Evolutionary conservation across 1,284 basidiomycete genomes (phyloP).

Genomic region (Sanghuangporus baumii): DNA sequence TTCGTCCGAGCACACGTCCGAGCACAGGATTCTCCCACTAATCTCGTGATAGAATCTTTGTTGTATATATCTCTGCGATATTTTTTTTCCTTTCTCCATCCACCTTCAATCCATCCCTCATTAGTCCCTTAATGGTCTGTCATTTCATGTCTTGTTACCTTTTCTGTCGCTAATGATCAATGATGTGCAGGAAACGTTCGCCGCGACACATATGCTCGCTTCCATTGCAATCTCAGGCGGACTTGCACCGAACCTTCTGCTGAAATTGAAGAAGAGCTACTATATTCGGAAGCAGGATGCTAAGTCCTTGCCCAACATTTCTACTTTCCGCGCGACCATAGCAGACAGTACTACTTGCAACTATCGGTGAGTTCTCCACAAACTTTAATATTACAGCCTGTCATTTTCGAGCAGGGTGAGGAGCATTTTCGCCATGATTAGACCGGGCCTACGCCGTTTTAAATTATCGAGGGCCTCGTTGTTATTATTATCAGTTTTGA

Average conservation of each 20-base stretch:
- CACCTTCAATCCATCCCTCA: not conserved
- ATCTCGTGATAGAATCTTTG: not conserved
- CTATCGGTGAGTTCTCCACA: too few species aligned
- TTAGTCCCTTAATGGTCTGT: not conserved
- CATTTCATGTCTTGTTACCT: not conserved
- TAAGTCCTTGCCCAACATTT: not conserved
- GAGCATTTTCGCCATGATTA: too few species aligned
- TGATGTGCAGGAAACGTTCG: too few species aligned
- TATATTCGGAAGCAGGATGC: not conserved
- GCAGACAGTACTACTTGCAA: too few species aligned
- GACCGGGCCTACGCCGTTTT: too few species aligned
- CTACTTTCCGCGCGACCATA: too few species aligned
- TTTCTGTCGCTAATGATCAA: not conserved
- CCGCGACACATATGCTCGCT: not conserved
- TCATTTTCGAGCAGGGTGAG: too few species aligned
- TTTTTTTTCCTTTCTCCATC: not conserved
- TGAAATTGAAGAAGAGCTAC: not conserved
- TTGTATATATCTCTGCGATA: not conserved
- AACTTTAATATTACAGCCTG: too few species aligned
- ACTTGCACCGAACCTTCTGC: conserved; percentile 2
- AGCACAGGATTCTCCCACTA: too few species aligned
- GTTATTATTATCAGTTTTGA: too few species aligned
- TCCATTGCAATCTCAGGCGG: conserved; percentile 3
- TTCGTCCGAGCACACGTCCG: not conserved
- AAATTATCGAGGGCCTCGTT: too few species aligned